Conservation (phyloP, 2,329 filamentous ascomycete genomes). For the Zymoseptoria tritici region DNA sequence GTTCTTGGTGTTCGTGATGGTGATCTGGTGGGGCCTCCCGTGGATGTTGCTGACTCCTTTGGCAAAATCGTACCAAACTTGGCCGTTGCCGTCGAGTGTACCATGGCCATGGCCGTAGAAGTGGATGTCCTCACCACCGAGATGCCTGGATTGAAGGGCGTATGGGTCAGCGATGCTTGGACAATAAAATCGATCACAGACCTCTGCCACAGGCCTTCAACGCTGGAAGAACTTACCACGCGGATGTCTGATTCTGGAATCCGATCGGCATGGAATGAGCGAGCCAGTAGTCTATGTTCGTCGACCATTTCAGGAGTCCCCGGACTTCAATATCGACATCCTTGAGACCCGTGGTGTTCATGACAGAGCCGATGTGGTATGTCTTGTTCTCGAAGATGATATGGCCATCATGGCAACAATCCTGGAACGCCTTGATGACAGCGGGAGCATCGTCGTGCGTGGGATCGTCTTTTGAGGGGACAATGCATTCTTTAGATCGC, state of each 20-base stretch:
- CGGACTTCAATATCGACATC: constrained; percentile 44
- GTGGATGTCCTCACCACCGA: constrained; percentile 47
- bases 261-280: constrained; percentile 44
- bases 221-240: constrained; percentile 31
- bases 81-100: constrained; percentile 53
- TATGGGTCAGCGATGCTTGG: too few species aligned
- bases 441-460: constrained; percentile 44
- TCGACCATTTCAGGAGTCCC: constrained; percentile 40
- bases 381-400: constrained; percentile 45
- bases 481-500: not conserved
- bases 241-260: constrained; percentile 50
- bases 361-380: constrained; percentile 44
- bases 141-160: constrained; percentile 20
- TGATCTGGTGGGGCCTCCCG: constrained; percentile 46
- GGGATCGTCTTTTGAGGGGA: constrained; percentile 1
- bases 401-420: constrained; percentile 44
- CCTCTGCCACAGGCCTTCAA: too few species aligned
- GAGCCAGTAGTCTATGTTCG: constrained; percentile 46
- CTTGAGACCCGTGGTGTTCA: constrained; percentile 42
- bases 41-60: constrained; percentile 40
- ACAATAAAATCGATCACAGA: too few species aligned
- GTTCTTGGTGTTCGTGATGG: constrained; percentile 44
- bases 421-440: constrained; percentile 44
- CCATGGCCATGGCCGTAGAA: constrained; percentile 46
- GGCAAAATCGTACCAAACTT: constrained; percentile 48